A percentile compares a stretch with the other conserved stretches of the same genome.
These are phyloP conservation scores for Jackrogersella minutella DNA, from an alignment of 495 filamentous ascomycete genomes.

Conservation along the genomic window DNA sequence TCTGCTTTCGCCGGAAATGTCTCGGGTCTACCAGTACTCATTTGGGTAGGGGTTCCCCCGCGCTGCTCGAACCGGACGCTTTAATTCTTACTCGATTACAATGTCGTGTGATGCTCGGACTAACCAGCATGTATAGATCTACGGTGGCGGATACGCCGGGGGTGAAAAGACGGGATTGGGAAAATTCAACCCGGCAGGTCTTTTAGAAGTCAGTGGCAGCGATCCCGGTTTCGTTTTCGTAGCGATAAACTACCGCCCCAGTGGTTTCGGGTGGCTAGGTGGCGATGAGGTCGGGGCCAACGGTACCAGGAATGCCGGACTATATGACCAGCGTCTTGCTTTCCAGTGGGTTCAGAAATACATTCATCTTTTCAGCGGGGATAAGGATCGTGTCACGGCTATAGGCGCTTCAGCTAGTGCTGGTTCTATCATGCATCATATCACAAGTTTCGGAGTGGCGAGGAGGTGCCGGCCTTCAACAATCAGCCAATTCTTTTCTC, in stretches of 20 bases:
- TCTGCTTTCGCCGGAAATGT: not conserved
- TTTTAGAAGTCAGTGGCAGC: not conserved
- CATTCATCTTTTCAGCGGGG: conserved; percentile 61
- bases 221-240: conserved; percentile 57
- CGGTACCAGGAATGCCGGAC: conserved; percentile 61
- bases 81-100: not conserved
- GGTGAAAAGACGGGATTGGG: conserved; percentile 12
- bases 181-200: conserved; percentile 9
- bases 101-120: too few relatives aligned
- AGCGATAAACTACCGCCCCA: conserved; percentile 67
- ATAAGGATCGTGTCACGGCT: conserved; percentile 59
- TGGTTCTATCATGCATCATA: conserved; percentile 5
- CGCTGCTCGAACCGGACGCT: too few relatives aligned
- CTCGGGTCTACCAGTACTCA: not conserved
- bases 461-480: conserved; percentile 45
- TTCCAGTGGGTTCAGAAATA: conserved; percentile 64
- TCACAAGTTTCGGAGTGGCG: conserved; percentile 34
- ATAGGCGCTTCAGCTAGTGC: conserved; percentile 57
- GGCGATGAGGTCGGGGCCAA: conserved; percentile 49
- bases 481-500: conserved; percentile 41
- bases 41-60: not conserved
- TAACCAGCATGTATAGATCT: not conserved
- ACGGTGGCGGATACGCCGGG: conserved; percentile 4
- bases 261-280: conserved; percentile 69
- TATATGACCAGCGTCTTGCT: conserved; percentile 59